Evolutionary conservation across 2,329 filamentous ascomycete genomes (phyloP).

Genomic region (Trichoderma asperellum): DNA sequence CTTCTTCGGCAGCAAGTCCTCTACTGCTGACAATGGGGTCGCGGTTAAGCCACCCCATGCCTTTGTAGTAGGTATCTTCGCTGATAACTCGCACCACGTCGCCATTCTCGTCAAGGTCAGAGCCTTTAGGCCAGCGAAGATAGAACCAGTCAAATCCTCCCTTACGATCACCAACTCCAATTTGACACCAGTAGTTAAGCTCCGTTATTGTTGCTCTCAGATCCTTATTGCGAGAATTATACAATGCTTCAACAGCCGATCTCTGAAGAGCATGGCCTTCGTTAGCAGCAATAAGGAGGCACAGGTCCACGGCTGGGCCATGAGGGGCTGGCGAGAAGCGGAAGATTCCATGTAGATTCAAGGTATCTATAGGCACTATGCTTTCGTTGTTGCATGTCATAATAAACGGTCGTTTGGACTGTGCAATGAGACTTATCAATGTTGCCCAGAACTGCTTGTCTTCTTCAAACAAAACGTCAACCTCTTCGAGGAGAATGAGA

Average conservation of each 20-base stretch:
- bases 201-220: constrained; percentile 81
- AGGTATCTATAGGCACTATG: constrained; percentile 72
- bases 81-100: constrained; percentile 78
- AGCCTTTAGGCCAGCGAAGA: constrained; percentile 72
- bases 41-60: constrained; percentile 77
- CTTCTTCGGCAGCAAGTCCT: constrained; percentile 57
- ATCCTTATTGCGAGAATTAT: constrained; percentile 69
- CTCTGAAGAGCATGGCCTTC: constrained; percentile 83
- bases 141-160: constrained; percentile 91
- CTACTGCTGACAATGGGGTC: constrained; percentile 54
- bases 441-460: constrained; percentile 95
- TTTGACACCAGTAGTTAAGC: constrained; percentile 95
- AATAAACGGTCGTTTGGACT: constrained; percentile 89
- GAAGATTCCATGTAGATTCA: constrained; percentile 85
- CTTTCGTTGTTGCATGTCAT: constrained; percentile 93
- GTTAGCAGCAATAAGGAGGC: constrained; percentile 80
- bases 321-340: constrained; percentile 69
- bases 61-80: constrained; percentile 72
- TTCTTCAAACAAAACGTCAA: constrained; percentile 91
- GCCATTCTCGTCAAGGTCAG: constrained; percentile 68
- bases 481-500: constrained; percentile 90
- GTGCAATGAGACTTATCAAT: constrained; percentile 73
- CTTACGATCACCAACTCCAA: constrained; percentile 86
- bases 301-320: constrained; percentile 74
- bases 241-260: constrained; percentile 69